Conservation (phyloP, 2,329 filamentous ascomycete genomes). For the Monilinia fructicola region DNA sequence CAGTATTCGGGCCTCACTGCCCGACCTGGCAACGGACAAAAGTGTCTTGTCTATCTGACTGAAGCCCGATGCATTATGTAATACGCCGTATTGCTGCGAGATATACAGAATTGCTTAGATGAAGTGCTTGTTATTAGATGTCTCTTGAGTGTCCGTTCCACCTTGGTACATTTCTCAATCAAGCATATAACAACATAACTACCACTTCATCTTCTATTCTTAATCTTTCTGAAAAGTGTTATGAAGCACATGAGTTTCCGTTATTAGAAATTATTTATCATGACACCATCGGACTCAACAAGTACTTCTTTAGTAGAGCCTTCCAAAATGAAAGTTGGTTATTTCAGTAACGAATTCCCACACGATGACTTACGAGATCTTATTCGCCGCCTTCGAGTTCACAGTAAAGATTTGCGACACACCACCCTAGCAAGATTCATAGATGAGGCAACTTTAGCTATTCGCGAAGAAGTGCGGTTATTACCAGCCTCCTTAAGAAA, state of each 20-base stretch:
- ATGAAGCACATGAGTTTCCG: background rate
- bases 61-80: background rate
- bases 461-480: slow-evolving; percentile 44
- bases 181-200: background rate
- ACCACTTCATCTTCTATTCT: background rate
- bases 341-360: slow-evolving; percentile 51
- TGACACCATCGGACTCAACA: background rate
- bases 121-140: background rate
- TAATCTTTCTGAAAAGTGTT: background rate
- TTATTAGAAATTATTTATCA: background rate
- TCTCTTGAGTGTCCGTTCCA: background rate
- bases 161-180: background rate
- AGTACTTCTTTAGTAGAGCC: slow-evolving; percentile 10
- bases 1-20: background rate
- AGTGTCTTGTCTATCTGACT: background rate
- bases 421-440: slow-evolving; percentile 45
- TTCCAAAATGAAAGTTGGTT: slow-evolving; percentile 42
- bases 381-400: slow-evolving; percentile 43
- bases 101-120: background rate
- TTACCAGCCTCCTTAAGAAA: slow-evolving; percentile 38
- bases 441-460: slow-evolving; percentile 42
- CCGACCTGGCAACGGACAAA: background rate
- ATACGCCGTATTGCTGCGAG: background rate
- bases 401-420: slow-evolving; percentile 45
- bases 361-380: slow-evolving; percentile 46